Evolutionary conservation across 2,329 filamentous ascomycete species (phyloP).

Genomic region (Colletotrichum sp.): DNA sequence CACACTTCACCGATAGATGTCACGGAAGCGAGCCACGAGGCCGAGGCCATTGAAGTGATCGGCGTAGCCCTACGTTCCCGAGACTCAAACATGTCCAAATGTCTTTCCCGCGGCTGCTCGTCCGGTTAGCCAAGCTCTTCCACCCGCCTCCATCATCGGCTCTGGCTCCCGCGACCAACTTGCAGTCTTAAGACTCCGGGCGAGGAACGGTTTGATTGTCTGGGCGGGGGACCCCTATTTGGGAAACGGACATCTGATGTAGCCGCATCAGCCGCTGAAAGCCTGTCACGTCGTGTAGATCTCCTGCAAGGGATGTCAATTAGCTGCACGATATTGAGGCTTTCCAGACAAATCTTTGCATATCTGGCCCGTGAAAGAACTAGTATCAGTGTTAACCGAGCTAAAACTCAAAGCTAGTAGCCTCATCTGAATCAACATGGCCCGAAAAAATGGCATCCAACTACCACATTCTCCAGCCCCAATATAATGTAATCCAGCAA

Average conservation of each 20-base stretch:
- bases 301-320: not conserved
- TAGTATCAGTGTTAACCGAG: not conserved
- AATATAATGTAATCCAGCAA: not conserved
- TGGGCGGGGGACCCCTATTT: not conserved
- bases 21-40: not conserved
- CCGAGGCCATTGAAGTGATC: not conserved
- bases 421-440: not conserved
- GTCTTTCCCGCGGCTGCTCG: not conserved
- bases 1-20: not conserved
- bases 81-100: not conserved
- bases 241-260: not conserved
- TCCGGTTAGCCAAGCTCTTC: not conserved
- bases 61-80: not conserved
- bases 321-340: not conserved
- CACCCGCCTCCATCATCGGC: not conserved
- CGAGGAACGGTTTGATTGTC: not conserved
- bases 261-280: not conserved
- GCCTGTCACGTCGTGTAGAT: not conserved
- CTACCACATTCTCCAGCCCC: not conserved
- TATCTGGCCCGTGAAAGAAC: not conserved
- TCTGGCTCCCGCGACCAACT: not conserved
- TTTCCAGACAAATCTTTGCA: not conserved
- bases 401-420: not conserved
- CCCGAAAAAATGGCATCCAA: not conserved
- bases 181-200: not conserved